Evolutionary conservation across 1,284 basidiomycete genomes (phyloP).

Genomic region (Fomitopsis palustris): DNA sequence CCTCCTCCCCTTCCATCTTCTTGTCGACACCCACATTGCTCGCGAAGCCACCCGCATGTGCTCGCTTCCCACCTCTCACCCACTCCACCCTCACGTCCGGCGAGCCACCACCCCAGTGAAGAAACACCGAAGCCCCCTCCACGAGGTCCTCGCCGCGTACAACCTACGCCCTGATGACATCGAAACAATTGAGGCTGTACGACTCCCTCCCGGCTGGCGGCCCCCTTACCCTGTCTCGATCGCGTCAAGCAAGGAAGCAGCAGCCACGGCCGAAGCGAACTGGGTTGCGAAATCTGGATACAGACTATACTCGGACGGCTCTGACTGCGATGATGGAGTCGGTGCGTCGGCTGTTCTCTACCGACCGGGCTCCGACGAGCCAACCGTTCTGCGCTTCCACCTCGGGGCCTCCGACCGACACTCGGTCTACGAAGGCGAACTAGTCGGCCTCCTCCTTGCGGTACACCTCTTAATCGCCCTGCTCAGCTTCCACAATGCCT

Average conservation of each 20-base stretch:
- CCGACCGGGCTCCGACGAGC: background rate
- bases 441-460: conserved; percentile 18
- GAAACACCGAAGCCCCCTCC: conserved; percentile 15
- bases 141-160: conserved; percentile 20
- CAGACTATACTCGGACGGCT: conserved; percentile 13
- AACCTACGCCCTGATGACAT: conserved; percentile 1
- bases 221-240: conserved; percentile 6
- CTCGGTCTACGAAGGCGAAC: conserved; percentile 30
- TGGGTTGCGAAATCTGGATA: background rate
- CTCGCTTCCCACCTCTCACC: conserved; percentile 31
- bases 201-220: conserved; percentile 10
- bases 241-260: conserved; percentile 6
- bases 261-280: background rate
- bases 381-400: conserved; percentile 13
- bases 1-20: conserved; percentile 27
- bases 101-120: conserved; percentile 10
- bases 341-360: conserved; percentile 9
- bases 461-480: conserved; percentile 4
- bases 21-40: conserved; percentile 24
- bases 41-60: conserved; percentile 26
- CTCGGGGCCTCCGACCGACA: conserved; percentile 22
- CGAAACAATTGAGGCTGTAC: conserved; percentile 14
- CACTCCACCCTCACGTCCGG: conserved; percentile 18
- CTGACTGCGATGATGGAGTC: background rate
- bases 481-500: background rate